phyloP scores from a whole-genome alignment of 768 basidiomycete species.

The Dendrothele bispora region DNA sequence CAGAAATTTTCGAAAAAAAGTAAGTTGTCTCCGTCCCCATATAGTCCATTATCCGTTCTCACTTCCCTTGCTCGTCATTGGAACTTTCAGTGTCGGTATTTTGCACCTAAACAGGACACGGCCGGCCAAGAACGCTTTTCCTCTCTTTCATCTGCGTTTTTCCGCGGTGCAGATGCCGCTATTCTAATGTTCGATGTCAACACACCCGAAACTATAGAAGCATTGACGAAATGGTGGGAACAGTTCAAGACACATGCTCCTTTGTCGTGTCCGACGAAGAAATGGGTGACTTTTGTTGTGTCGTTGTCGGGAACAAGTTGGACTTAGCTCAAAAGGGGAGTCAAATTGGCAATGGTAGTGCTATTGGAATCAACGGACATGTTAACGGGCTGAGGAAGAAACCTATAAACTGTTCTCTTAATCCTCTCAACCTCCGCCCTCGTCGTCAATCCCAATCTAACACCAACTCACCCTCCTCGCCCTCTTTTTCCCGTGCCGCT shows the following conservation, averaged over 20 bases:
- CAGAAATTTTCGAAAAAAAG: slow-evolving; percentile 94
- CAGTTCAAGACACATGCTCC: slow-evolving; percentile 73
- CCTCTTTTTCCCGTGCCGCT: slow-evolving; percentile 30
- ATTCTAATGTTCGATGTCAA: slow-evolving; percentile 83
- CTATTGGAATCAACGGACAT: neutral
- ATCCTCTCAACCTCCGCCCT: slow-evolving; percentile 4
- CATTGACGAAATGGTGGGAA: slow-evolving; percentile 73
- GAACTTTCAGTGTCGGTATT: no score
- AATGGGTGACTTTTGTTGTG: slow-evolving; percentile 62
- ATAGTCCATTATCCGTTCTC: neutral
- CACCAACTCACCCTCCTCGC: slow-evolving; percentile 11
- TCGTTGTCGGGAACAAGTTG: slow-evolving; percentile 79
- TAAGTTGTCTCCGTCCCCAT: slow-evolving; percentile 30
- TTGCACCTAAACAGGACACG: slow-evolving; percentile 77
- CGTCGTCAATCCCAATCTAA: slow-evolving; percentile 30
- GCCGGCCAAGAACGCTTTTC: slow-evolving; percentile 91
- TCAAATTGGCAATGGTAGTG: slow-evolving; percentile 9
- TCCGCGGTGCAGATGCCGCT: slow-evolving; percentile 81
- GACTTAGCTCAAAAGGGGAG: slow-evolving; percentile 45
- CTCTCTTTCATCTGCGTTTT: slow-evolving; percentile 78
- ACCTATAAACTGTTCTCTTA: slow-evolving; percentile 1
- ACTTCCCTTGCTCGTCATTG: no score
- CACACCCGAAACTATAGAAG: slow-evolving; percentile 54
- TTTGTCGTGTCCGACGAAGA: slow-evolving; percentile 64
- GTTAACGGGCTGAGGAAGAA: slow-evolving; percentile 2